phyloP scores from a whole-genome alignment of 2,329 filamentous ascomycete species.

The Fusarium illudens region DNA sequence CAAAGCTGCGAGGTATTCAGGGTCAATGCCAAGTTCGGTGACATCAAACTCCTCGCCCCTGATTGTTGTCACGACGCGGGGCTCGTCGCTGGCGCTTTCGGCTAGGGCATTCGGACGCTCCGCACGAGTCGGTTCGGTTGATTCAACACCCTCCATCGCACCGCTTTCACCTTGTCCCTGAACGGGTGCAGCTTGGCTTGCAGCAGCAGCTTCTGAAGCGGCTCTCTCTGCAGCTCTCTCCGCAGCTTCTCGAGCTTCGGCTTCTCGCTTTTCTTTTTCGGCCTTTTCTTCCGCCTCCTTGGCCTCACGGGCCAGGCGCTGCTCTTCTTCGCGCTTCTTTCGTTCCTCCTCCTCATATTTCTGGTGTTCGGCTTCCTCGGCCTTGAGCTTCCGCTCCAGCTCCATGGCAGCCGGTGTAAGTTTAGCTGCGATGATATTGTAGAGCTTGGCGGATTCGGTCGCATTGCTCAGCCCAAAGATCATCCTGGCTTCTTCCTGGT shows the following conservation, averaged over 20 bases:
- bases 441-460: conserved; percentile 73
- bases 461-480: conserved; percentile 74
- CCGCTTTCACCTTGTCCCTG: conserved; percentile 37
- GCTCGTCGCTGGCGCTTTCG: conserved; percentile 37
- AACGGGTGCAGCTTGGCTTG: conserved; percentile 10
- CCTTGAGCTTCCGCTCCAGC: conserved; percentile 76
- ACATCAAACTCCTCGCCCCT: conserved; percentile 90
- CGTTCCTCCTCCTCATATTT: conserved; percentile 65
- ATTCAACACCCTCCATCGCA: conserved; percentile 84
- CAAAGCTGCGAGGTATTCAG: conserved; percentile 94
- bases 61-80: conserved; percentile 81
- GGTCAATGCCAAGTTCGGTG: conserved; percentile 91
- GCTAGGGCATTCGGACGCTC: conserved; percentile 44
- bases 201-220: conserved; percentile 65
- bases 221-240: conserved; percentile 66
- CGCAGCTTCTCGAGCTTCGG: conserved; percentile 70
- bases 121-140: conserved; percentile 50
- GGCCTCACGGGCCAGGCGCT: conserved; percentile 72
- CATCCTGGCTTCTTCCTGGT: conserved; percentile 89
- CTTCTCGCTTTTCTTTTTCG: conserved; percentile 72
- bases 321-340: conserved; percentile 70
- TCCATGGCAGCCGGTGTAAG: conserved; percentile 87
- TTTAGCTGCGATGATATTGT: conserved; percentile 73
- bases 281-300: conserved; percentile 76
- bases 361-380: conserved; percentile 61